Percentiles rank a stretch among this genome's conserved stretches.
phyloP scores from a whole-genome alignment of 2,329 filamentous ascomycete species.

The Fusarium fracticaudum region DNA sequence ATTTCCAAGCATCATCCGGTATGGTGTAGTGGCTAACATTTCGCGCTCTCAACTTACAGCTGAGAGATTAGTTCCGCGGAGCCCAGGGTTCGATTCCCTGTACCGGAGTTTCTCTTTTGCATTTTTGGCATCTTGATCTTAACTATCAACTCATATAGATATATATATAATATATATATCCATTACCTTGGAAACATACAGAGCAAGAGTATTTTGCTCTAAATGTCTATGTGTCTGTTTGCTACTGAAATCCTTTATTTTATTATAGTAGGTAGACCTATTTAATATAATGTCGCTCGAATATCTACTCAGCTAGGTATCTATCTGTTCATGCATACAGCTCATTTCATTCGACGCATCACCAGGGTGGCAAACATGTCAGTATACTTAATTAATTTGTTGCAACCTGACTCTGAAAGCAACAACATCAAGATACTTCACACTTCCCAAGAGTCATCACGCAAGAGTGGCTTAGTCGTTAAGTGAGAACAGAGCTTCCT shows the following conservation, averaged over 20 bases:
- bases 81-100: conserved; percentile 44
- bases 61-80: conserved; percentile 32
- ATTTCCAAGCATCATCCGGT: conserved; percentile 32
- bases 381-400: neutral
- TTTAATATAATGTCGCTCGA: neutral
- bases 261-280: neutral
- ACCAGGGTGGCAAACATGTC: neutral
- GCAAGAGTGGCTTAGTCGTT: neutral
- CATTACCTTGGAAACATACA: neutral
- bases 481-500: neutral
- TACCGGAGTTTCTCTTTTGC: conserved; percentile 33
- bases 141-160: too few relatives aligned
- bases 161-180: neutral
- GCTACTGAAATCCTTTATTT: neutral
- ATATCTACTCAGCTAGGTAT: neutral
- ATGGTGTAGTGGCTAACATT: conserved; percentile 50
- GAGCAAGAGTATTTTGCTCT: neutral
- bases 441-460: neutral
- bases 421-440: neutral
- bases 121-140: neutral
- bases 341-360: neutral
- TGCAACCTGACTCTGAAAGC: neutral
- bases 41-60: conserved; percentile 44
- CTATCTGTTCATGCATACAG: neutral
- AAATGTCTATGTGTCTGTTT: neutral